phyloP scores from a whole-genome alignment of 257 asterid genomes.

The Eucommia ulmoides region DNA sequence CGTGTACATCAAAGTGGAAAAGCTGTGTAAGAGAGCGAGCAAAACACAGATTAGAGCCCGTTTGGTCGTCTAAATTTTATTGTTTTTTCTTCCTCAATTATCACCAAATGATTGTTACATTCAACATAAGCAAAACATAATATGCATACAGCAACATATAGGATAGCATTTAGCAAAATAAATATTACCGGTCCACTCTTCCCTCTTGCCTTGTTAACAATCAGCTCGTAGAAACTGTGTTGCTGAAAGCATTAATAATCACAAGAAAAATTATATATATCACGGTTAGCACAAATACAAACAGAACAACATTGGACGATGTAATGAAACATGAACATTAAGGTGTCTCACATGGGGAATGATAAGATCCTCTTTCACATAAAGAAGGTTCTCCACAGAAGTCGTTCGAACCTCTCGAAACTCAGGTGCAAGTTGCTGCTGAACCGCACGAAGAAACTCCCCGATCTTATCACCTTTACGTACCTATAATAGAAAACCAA shows the following conservation, averaged over 20 bases:
- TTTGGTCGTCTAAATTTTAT: no score
- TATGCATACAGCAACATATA: no score
- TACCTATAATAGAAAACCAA: slow-evolving; percentile 33
- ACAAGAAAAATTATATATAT: no score
- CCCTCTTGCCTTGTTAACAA: slow-evolving; percentile 95
- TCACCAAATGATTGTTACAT: neutral
- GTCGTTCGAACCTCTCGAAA: slow-evolving; percentile 92
- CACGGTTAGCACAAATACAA: no score
- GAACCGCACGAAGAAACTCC: slow-evolving; percentile 90
- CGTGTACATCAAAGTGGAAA: slow-evolving; percentile 98
- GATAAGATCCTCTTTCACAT: slow-evolving; percentile 98
- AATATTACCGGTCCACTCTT: slow-evolving; percentile 98
- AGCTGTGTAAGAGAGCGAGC: slow-evolving; percentile 36
- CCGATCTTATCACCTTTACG: slow-evolving; percentile 90
- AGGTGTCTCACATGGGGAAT: slow-evolving; percentile 80
- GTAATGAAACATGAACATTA: neutral
- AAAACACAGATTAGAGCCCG: neutral
- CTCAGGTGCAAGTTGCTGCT: slow-evolving; percentile 99
- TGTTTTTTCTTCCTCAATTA: no score
- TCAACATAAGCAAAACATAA: neutral
- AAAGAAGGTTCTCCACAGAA: slow-evolving; percentile 91
- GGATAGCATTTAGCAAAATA: no score
- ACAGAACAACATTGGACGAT: neutral
- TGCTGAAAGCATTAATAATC: no score
- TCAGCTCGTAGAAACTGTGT: slow-evolving; percentile 95